Evolutionary conservation across 2,329 filamentous ascomycete species (phyloP).

Genomic region (Pseudogymnoascus sp.): DNA sequence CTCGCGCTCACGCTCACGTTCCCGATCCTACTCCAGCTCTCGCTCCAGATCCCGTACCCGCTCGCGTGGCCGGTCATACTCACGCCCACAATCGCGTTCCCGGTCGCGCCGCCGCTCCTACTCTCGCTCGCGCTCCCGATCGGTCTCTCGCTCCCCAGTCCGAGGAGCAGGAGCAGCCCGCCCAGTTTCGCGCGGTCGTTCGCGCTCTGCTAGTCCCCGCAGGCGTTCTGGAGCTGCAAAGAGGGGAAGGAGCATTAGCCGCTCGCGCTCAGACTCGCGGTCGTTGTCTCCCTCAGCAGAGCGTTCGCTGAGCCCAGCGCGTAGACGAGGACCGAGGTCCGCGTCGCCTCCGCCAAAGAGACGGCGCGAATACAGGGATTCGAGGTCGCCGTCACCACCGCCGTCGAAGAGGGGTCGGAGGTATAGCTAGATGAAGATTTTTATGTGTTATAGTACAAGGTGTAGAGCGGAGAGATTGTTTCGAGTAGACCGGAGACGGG

Average conservation of each 20-base stretch:
- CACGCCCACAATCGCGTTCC: constrained; percentile 29
- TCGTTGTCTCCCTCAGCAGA: not conserved
- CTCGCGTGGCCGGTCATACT: not conserved
- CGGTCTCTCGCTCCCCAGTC: constrained; percentile 21
- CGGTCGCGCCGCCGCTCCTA: constrained; percentile 22
- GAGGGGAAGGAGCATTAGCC: constrained; percentile 13
- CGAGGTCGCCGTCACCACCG: constrained; percentile 21
- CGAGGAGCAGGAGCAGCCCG: constrained; percentile 19
- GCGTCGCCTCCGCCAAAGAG: constrained; percentile 25
- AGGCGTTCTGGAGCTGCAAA: constrained; percentile 12
- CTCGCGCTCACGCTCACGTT: constrained; percentile 19
- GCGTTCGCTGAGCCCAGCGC: not conserved
- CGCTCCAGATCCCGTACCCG: constrained; percentile 22
- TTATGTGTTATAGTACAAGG: constrained; percentile 13
- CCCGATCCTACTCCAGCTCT: constrained; percentile 18
- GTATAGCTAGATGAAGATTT: constrained; percentile 20
- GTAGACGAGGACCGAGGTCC: constrained; percentile 22
- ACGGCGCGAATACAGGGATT: constrained; percentile 19
- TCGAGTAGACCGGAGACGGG: not conserved
- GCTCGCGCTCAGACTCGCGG: not conserved
- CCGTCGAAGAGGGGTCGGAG: constrained; percentile 25
- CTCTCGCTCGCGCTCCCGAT: constrained; percentile 14
- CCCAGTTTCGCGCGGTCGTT: constrained; percentile 1
- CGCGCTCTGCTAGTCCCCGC: constrained; percentile 18
- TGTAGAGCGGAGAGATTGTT: constrained; percentile 3